phyloP scores from a whole-genome alignment of 2,329 filamentous ascomycete species.

The Ascochyta lentis region DNA sequence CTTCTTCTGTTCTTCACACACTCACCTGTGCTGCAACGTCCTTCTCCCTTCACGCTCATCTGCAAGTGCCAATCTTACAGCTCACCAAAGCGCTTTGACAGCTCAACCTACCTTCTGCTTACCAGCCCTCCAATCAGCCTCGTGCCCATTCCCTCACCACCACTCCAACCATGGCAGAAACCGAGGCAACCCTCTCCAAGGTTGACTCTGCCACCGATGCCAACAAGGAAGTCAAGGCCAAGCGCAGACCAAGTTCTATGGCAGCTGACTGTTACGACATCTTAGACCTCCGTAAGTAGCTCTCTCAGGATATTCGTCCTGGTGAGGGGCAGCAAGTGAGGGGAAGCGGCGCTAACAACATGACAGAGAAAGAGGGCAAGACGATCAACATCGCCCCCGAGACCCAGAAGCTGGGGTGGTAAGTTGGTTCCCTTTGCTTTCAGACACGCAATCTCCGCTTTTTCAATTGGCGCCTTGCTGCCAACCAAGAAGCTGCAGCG shows the following conservation, averaged over 20 bases:
- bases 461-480: constrained; percentile 3
- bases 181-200: constrained; percentile 71
- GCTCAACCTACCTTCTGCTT: constrained; percentile 14
- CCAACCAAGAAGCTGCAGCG: neutral
- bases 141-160: constrained; percentile 15
- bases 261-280: constrained; percentile 80
- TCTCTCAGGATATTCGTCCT: constrained; percentile 16
- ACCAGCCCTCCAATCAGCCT: constrained; percentile 13
- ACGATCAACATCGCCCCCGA: constrained; percentile 77
- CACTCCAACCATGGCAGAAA: constrained; percentile 59
- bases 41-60: constrained; percentile 16
- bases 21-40: constrained; percentile 30
- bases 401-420: constrained; percentile 90
- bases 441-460: neutral
- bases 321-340: constrained; percentile 28
- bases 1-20: constrained; percentile 35
- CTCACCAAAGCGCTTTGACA: constrained; percentile 26
- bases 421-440: constrained; percentile 48
- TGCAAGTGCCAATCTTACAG: constrained; percentile 15
- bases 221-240: constrained; percentile 64
- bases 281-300: constrained; percentile 77
- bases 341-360: constrained; percentile 44
- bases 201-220: constrained; percentile 91
- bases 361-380: constrained; percentile 73
- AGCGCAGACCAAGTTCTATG: constrained; percentile 75